Evolutionary conservation across 305 asterid species (phyloP).

Genomic region (Fraxinus ornus): DNA sequence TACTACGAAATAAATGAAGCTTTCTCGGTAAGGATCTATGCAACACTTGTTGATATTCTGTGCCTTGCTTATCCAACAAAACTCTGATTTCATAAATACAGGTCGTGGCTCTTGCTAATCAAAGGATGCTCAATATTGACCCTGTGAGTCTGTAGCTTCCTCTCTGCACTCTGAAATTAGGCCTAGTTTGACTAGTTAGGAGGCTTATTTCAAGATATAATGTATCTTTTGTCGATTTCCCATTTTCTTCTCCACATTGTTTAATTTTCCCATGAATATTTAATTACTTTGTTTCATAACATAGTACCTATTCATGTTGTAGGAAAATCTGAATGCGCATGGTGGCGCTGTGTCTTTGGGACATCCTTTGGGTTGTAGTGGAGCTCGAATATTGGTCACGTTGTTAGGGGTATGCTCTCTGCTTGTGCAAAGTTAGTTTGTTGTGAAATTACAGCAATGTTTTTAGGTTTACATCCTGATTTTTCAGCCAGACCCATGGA

Average conservation of each 20-base stretch:
- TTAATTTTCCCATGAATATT: not conserved
- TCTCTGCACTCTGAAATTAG: constrained; percentile 3
- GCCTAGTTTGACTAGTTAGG: not conserved
- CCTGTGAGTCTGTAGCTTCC: constrained; percentile 47
- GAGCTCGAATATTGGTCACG: constrained; percentile 88
- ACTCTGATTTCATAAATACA: constrained; percentile 27
- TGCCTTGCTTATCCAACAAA: constrained; percentile 12
- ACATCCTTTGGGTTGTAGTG: constrained; percentile 95
- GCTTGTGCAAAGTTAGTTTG: constrained; percentile 12
- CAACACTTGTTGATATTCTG: not conserved
- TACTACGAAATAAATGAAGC: constrained; percentile 94
- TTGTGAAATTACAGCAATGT: not conserved
- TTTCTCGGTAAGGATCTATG: constrained; percentile 64
- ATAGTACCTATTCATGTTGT: constrained; percentile 16
- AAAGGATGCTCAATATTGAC: constrained; percentile 62
- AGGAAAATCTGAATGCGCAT: constrained; percentile 74
- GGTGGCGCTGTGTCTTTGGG: constrained; percentile 97
- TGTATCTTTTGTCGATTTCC: not conserved
- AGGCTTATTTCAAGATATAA: not conserved
- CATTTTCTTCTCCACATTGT: not conserved
- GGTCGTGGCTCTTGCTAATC: constrained; percentile 95
- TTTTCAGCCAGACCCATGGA: not conserved
- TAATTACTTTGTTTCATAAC: constrained; percentile 15
- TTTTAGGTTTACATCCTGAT: constrained; percentile 7
- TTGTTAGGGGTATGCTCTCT: constrained; percentile 62